Percentiles rank a stretch among this genome's conserved stretches.
Conservation (phyloP, 768 basidiomycete genomes). For the Candolleomyces efflorescens region DNA sequence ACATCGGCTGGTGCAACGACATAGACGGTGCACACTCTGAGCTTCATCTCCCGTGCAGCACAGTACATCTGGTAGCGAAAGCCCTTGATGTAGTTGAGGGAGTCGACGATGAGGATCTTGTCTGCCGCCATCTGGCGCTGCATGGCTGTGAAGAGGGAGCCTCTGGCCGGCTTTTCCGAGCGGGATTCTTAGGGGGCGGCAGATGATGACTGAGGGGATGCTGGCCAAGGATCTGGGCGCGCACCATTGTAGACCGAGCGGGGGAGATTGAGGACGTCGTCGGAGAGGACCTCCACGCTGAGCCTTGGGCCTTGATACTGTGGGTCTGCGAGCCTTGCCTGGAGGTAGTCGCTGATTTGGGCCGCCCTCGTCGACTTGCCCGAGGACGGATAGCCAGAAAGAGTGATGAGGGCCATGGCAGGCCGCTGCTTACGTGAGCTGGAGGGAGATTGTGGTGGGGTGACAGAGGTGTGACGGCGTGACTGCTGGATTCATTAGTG, state of each 20-base stretch:
- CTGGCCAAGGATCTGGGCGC: constrained; percentile 13
- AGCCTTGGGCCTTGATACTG: constrained; percentile 49
- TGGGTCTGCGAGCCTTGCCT: constrained; percentile 43
- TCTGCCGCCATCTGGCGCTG: constrained; percentile 69
- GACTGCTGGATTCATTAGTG: not conserved
- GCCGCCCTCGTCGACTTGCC: constrained; percentile 78
- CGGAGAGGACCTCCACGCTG: constrained; percentile 56
- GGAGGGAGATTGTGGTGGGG: not conserved
- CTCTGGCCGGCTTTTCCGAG: constrained; percentile 87
- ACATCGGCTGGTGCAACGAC: constrained; percentile 70
- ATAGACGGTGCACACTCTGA: constrained; percentile 84
- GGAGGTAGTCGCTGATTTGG: constrained; percentile 59
- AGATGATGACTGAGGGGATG: not conserved
- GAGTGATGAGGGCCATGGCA: constrained; percentile 86
- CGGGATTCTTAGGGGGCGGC: constrained; percentile 15
- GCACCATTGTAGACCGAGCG: constrained; percentile 73
- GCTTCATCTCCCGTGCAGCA: constrained; percentile 82
- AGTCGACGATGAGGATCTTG: constrained; percentile 85
- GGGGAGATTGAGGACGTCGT: constrained; percentile 62
- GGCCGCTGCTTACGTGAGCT: not conserved
- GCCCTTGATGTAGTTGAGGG: constrained; percentile 96
- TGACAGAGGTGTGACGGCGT: not conserved
- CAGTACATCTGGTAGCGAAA: constrained; percentile 99
- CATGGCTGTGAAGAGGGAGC: constrained; percentile 75
- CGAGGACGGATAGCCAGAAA: constrained; percentile 83